These are phyloP conservation scores for Apiospora phragmitis DNA, from an alignment of 2,329 filamentous ascomycete genomes.

Conservation along the genomic window DNA sequence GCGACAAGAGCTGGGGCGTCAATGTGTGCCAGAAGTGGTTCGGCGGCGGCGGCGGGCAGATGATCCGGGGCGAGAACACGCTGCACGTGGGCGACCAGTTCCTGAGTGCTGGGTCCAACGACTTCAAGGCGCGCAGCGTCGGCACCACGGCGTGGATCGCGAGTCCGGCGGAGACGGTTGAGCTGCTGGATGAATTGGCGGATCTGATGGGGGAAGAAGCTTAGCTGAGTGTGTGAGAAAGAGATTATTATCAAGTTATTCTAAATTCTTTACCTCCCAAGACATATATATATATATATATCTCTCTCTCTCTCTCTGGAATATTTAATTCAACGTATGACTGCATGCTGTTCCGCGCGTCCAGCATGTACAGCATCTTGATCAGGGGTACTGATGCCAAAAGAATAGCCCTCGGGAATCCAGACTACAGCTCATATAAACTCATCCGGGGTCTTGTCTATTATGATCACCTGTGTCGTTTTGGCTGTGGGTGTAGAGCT, in stretches of 20 bases:
- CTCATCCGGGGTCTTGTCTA: too few species aligned
- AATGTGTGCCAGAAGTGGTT: slow-evolving; percentile 91
- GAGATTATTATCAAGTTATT: not conserved
- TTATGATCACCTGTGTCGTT: too few species aligned
- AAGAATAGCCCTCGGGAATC: too few species aligned
- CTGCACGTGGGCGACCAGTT: slow-evolving; percentile 98
- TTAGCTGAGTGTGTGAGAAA: slow-evolving; percentile 21
- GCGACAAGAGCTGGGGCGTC: slow-evolving; percentile 96
- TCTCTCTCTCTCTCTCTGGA: too few species aligned
- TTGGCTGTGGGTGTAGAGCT: too few species aligned
- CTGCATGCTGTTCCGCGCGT: too few species aligned
- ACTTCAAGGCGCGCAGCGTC: slow-evolving; percentile 91
- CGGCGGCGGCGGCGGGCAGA: slow-evolving; percentile 39
- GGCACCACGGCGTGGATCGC: slow-evolving; percentile 98
- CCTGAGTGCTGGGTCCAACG: slow-evolving; percentile 89
- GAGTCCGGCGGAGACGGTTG: slow-evolving; percentile 85
- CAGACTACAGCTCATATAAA: too few species aligned
- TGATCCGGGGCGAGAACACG: slow-evolving; percentile 72
- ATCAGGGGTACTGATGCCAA: too few species aligned
- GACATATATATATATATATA: not conserved
- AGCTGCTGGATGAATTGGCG: slow-evolving; percentile 80
- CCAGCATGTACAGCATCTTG: too few species aligned
- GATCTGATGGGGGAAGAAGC: slow-evolving; percentile 54
- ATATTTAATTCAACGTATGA: too few species aligned
- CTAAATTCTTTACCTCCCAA: not conserved